Base-by-base conservation (phyloP, 192 early-diverging fungal genomes). In the Coemansia sp. region DNA sequence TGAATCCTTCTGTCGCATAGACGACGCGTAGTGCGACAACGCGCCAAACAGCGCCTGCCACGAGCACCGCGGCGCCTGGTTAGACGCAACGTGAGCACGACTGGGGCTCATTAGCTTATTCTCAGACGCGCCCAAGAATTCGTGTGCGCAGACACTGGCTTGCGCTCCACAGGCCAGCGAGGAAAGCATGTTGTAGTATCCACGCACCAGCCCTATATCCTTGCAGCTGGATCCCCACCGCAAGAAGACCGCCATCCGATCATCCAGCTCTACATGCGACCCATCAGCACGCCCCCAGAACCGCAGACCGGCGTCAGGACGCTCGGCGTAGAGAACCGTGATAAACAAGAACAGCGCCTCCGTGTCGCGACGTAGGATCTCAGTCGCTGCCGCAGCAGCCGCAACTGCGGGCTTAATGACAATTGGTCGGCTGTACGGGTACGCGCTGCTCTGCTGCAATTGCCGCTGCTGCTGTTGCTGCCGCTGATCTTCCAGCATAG, bases 131-230 rank as follows among this genome's bases (percentile, higher is more conserved):
- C 69, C 67, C 70, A 96, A 74, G 76, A 89, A 90, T 40, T 83
- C 67, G 54, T 87, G 82, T 1, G 90, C 89, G 27, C 87, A 76
- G 7, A 77, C 65, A 15, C 93, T 90, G 72, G 88, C 92, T 49
- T 89, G 76, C 29, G 78, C 43, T 3, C 97, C 97, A 5, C 92
- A 90, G 0, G 96, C 89, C 31, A 99, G 80, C 0, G 95, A 88
- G 20, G 91, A 87, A 16, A 98, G 81, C 86, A 96, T 91, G 67
- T 94, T 87, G 60, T 95, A 88, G 75, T 92, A 95, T 3, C 91
- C 88, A 13, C 88, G 85, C 6, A 89, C 81, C 72, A 90, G 90
- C 8, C 87, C 84, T 22, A 78, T 82, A 59, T 88, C 87, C 67
- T 87, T 87, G 70, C 87, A 83, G 66, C 87, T 85, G 0, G 86